Percentiles rank a stretch among this genome's conserved stretches.
Conservation (phyloP, 176 grass and related monocot genomes). For the Juncus effusus region DNA sequence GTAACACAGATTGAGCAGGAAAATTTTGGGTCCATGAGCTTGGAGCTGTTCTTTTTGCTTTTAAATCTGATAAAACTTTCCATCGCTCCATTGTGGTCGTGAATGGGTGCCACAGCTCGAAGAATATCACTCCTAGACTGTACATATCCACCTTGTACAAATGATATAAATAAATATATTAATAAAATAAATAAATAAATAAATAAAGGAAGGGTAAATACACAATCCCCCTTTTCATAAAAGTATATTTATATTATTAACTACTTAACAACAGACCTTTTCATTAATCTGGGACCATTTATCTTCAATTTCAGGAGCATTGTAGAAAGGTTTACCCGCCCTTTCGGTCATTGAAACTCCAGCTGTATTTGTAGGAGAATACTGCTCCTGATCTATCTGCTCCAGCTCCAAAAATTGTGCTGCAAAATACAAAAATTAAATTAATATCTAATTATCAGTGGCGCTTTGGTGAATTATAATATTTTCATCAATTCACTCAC, state of each 20-base stretch:
- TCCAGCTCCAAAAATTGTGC: constrained; percentile 92
- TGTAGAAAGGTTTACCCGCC: constrained; percentile 94
- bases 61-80: constrained; percentile 91
- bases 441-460: too few species aligned
- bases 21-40: constrained; percentile 59
- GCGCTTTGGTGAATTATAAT: too few species aligned
- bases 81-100: constrained; percentile 83
- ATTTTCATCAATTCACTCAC: neutral
- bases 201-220: too few species aligned
- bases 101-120: constrained; percentile 99
- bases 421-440: constrained; percentile 30
- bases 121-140: constrained; percentile 95
- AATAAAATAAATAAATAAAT: neutral
- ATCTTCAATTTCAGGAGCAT: constrained; percentile 84
- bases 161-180: constrained; percentile 4
- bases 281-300: constrained; percentile 97
- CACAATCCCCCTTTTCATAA: too few species aligned
- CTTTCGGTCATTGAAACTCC: constrained; percentile 82
- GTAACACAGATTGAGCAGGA: constrained; percentile 50
- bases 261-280: constrained; percentile 43
- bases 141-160: constrained; percentile 89
- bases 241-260: neutral
- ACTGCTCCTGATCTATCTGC: constrained; percentile 82
- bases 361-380: constrained; percentile 68
- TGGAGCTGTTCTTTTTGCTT: constrained; percentile 66